Conservation (phyloP, 1,284 basidiomycete species). For the Ceratobasidium sp. region DNA sequence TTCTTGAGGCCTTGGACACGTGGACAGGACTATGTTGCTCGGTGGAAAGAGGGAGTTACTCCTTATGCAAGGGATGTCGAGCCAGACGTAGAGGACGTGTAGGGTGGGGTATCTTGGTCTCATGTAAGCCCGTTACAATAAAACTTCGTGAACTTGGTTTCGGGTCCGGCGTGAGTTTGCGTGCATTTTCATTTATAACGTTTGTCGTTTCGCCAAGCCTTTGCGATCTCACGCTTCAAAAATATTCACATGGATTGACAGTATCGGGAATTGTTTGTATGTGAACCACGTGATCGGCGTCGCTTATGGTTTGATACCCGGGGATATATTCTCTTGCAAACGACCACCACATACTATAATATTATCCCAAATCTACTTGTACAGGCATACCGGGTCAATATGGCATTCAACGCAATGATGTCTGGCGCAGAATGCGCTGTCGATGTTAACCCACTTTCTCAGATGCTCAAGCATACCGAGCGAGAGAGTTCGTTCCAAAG, state of each 20-base stretch:
- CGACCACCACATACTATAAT: constrained; percentile 19
- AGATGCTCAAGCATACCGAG: constrained; percentile 92
- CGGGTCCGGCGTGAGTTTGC: not conserved
- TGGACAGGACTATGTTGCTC: constrained; percentile 75
- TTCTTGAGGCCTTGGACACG: constrained; percentile 70
- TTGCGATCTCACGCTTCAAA: not conserved
- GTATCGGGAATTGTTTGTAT: constrained; percentile 15
- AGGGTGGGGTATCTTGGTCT: not conserved
- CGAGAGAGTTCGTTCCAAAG: constrained; percentile 90
- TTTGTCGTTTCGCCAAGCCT: too few species aligned
- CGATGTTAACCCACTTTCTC: constrained; percentile 87
- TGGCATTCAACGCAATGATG: constrained; percentile 70
- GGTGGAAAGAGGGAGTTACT: constrained; percentile 77
- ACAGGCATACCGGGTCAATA: constrained; percentile 38
- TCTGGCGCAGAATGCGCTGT: constrained; percentile 93
- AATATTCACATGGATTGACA: constrained; percentile 4
- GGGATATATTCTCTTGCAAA: constrained; percentile 3
- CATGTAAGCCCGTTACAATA: not conserved
- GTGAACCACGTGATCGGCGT: constrained; percentile 38
- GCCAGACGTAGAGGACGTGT: not conserved
- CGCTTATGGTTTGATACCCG: constrained; percentile 41
- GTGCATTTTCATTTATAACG: too few species aligned
- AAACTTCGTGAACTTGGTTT: not conserved
- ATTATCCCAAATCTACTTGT: not conserved
- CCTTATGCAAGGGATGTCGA: constrained; percentile 59